Conservation (phyloP, 176 grass and related monocot genomes). For the Melocanna baccifera region DNA sequence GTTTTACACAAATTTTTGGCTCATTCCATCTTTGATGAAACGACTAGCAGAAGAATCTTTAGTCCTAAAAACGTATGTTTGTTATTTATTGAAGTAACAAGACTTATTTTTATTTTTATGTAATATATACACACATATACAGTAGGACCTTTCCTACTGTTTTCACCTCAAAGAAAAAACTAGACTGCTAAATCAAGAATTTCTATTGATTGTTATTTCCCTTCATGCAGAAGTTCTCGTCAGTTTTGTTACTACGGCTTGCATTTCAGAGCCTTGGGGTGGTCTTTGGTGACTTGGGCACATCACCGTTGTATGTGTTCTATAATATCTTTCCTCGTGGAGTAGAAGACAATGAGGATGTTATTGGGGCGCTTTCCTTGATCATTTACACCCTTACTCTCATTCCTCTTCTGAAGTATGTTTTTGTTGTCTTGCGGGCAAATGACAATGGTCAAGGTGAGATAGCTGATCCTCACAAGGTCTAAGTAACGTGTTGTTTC, state of each 20-base stretch:
- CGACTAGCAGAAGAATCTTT: not conserved
- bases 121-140: too few species aligned
- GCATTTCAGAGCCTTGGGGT: slow-evolving; percentile 98
- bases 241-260: slow-evolving; percentile 58
- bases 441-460: slow-evolving; percentile 96
- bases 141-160: too few species aligned
- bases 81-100: not conserved
- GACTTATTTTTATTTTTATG: not conserved
- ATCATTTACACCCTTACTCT: slow-evolving; percentile 98
- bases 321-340: slow-evolving; percentile 84
- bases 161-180: not conserved
- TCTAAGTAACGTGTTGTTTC: slow-evolving; percentile 2
- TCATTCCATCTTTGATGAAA: not conserved
- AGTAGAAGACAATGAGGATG: slow-evolving; percentile 67
- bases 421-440: slow-evolving; percentile 85
- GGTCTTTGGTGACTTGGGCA: slow-evolving; percentile 97
- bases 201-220: slow-evolving; percentile 24
- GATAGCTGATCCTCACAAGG: not conserved
- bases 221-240: slow-evolving; percentile 73
- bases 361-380: slow-evolving; percentile 96
- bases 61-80: not conserved
- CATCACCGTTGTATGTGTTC: slow-evolving; percentile 93
- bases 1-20: not conserved
- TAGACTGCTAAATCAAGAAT: not conserved
- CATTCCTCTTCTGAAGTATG: slow-evolving; percentile 91